These are phyloP conservation scores for Aphanocladium album DNA, from an alignment of 2,329 filamentous ascomycete species.

Conservation along the genomic window DNA sequence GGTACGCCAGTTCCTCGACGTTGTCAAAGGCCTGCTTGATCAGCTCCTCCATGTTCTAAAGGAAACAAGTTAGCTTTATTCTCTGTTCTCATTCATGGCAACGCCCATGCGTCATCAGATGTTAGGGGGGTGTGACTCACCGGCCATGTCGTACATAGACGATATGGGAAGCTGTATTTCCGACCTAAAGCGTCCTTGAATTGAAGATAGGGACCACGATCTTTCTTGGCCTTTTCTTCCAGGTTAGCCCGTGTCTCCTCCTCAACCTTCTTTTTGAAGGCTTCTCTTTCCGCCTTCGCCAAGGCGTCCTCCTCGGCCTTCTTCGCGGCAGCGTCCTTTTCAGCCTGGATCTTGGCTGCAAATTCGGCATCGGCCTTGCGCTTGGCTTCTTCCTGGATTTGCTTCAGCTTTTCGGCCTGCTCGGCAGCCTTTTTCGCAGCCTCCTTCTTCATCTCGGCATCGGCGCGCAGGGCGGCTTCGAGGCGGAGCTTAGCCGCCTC, in stretches of 20 bases:
- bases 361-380: slow-evolving; percentile 32
- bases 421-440: slow-evolving; percentile 39
- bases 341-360: slow-evolving; percentile 24
- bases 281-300: slow-evolving; percentile 33
- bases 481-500: slow-evolving; percentile 39
- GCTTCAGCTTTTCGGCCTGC: slow-evolving; percentile 35
- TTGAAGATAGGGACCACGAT: slow-evolving; percentile 66
- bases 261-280: slow-evolving; percentile 44
- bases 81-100: neutral
- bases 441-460: slow-evolving; percentile 36
- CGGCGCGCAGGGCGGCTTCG: slow-evolving; percentile 37
- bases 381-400: slow-evolving; percentile 34
- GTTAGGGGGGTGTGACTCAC: slow-evolving; percentile 45
- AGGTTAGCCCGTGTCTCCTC: slow-evolving; percentile 49
- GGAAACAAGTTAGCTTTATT: slow-evolving; percentile 1
- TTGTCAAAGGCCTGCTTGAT: slow-evolving; percentile 81
- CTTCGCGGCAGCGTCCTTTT: slow-evolving; percentile 17
- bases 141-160: slow-evolving; percentile 77
- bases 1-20: slow-evolving; percentile 69
- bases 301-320: slow-evolving; percentile 32
- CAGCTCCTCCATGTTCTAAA: slow-evolving; percentile 76
- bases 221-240: slow-evolving; percentile 43
- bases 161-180: slow-evolving; percentile 89
- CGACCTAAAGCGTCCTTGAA: slow-evolving; percentile 90
- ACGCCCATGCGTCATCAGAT: neutral